Evolutionary conservation across 805 yeast genomes (phyloP).

Genomic region (Groenewaldozyma salmanticensis): DNA sequence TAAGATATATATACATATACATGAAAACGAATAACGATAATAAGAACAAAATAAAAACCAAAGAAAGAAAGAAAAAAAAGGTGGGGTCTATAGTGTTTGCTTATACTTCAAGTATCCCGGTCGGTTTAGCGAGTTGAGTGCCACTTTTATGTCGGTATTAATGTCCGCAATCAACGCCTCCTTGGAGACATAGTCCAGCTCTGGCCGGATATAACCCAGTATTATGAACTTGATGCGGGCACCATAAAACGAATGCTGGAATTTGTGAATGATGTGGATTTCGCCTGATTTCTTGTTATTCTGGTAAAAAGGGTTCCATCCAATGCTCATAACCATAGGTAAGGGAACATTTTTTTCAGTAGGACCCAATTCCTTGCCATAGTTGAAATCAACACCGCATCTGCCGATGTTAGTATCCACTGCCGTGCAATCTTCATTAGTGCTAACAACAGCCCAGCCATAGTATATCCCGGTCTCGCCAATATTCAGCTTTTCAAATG

Average conservation of each 20-base stretch:
- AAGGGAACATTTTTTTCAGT: slow-evolving; percentile 36
- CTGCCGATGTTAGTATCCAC: slow-evolving; percentile 10
- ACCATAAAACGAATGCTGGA: slow-evolving; percentile 67
- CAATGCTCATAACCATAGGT: slow-evolving; percentile 93
- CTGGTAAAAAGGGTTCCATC: slow-evolving; percentile 88
- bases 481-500: slow-evolving; percentile 32
- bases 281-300: slow-evolving; percentile 75
- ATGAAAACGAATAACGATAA: too few species aligned
- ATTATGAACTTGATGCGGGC: slow-evolving; percentile 59
- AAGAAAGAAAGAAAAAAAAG: too few species aligned
- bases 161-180: slow-evolving; percentile 85
- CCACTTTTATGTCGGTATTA: slow-evolving; percentile 64
- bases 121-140: slow-evolving; percentile 39
- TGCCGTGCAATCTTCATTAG: slow-evolving; percentile 15
- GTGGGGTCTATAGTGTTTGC: slow-evolving; percentile 4
- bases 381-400: slow-evolving; percentile 43
- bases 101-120: slow-evolving; percentile 33
- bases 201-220: slow-evolving; percentile 87
- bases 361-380: slow-evolving; percentile 43
- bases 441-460: slow-evolving; percentile 52
- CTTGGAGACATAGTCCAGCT: slow-evolving; percentile 68
- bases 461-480: slow-evolving; percentile 77
- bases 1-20: not conserved
- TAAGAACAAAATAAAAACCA: too few species aligned
- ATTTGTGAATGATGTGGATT: slow-evolving; percentile 73